These are phyloP conservation scores for Aspergillus sp. DNA, from an alignment of 2,329 filamentous ascomycete genomes.

Conservation along the genomic window DNA sequence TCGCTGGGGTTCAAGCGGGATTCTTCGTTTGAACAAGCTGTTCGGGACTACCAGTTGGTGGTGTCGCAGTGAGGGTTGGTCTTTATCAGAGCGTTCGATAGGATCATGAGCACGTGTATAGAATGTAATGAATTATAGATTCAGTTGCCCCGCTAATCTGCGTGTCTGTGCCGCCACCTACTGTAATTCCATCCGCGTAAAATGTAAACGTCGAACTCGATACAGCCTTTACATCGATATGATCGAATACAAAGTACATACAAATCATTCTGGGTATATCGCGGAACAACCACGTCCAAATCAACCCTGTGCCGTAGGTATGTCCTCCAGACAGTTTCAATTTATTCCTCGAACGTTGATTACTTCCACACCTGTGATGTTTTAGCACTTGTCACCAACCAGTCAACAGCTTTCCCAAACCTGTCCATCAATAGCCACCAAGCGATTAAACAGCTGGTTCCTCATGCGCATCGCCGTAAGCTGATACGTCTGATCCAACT, in stretches of 20 bases:
- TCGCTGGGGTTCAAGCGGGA: slow-evolving; percentile 53
- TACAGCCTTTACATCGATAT: no score
- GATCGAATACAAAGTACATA: no score
- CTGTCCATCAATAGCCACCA: slow-evolving; percentile 69
- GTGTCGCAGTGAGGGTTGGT: slow-evolving; percentile 9
- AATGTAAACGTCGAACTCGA: no score
- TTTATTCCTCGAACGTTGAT: background rate
- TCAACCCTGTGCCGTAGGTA: no score
- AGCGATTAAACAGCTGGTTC: slow-evolving; percentile 78
- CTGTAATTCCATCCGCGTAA: no score
- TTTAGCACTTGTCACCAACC: slow-evolving; percentile 14
- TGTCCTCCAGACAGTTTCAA: no score
- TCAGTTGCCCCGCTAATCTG: no score
- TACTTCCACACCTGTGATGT: slow-evolving; percentile 23
- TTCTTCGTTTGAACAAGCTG: slow-evolving; percentile 52
- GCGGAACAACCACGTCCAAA: no score
- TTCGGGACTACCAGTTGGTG: slow-evolving; percentile 54
- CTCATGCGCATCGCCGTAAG: slow-evolving; percentile 70
- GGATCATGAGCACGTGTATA: background rate
- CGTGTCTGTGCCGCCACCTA: no score
- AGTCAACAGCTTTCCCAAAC: slow-evolving; percentile 75
- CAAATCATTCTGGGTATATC: no score
- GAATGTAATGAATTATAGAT: background rate
- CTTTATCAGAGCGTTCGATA: slow-evolving; percentile 2
- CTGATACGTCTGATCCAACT: slow-evolving; percentile 53